Conservation (phyloP, 768 basidiomycete species). For the Tulasnella sp. region DNA sequence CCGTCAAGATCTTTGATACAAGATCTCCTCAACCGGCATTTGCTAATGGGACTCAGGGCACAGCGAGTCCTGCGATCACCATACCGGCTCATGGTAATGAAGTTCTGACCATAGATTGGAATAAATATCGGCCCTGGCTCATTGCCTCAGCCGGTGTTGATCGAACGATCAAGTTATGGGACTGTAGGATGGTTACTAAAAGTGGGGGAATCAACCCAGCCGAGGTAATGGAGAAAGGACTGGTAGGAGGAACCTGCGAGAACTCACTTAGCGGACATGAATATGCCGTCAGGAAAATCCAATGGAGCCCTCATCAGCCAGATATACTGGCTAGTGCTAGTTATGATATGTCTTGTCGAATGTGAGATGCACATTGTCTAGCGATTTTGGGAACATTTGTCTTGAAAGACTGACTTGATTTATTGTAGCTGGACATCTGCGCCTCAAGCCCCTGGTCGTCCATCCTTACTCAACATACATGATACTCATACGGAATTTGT, state of each 20-base stretch:
- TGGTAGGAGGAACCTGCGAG: constrained; percentile 63
- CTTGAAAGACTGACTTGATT: constrained; percentile 13
- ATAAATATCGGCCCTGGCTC: constrained; percentile 72
- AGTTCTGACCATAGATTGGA: constrained; percentile 78
- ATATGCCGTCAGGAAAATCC: constrained; percentile 77
- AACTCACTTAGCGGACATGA: constrained; percentile 67
- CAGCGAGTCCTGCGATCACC: constrained; percentile 60
- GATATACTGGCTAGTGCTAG: constrained; percentile 39
- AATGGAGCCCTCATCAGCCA: constrained; percentile 70
- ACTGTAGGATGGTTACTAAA: constrained; percentile 69
- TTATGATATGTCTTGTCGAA: constrained; percentile 92
- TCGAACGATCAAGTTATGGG: constrained; percentile 64
- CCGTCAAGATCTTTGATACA: constrained; percentile 65
- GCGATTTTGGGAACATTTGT: neutral
- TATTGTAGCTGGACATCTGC: constrained; percentile 57
- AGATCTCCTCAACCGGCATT: constrained; percentile 18
- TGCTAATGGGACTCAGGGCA: constrained; percentile 23
- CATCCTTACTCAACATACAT: constrained; percentile 49
- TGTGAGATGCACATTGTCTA: constrained; percentile 40
- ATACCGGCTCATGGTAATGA: constrained; percentile 68
- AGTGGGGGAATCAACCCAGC: constrained; percentile 41
- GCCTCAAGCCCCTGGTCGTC: constrained; percentile 35
- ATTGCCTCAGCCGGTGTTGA: constrained; percentile 74
- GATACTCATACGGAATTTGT: constrained; percentile 92
- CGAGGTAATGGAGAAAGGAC: constrained; percentile 30